A percentile compares a stretch with the other conserved stretches of the same genome.
phyloP scores from a whole-genome alignment of 1,139 yeast genomes.

The Suhomyces bokatorum region DNA sequence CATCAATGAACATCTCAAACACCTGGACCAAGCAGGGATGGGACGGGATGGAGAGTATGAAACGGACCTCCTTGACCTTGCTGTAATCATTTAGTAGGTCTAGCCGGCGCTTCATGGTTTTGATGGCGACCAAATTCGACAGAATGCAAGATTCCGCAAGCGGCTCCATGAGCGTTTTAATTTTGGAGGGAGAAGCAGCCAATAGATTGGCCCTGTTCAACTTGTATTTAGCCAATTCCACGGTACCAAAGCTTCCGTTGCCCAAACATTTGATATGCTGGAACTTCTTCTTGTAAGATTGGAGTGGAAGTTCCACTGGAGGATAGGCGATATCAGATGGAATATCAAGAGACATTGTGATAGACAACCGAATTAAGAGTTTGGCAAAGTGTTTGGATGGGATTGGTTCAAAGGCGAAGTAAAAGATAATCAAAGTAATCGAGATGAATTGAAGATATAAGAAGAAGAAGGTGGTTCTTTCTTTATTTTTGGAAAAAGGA shows the following conservation, averaged over 20 bases:
- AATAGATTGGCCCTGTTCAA: conserved; percentile 12
- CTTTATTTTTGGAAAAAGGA: neutral
- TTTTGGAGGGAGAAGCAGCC: conserved; percentile 11
- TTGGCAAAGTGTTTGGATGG: neutral
- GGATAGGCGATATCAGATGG: conserved; percentile 21
- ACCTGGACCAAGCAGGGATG: conserved; percentile 74
- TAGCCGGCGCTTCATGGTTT: conserved; percentile 66
- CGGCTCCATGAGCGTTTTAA: conserved; percentile 55
- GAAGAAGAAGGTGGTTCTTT: neutral
- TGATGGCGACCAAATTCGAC: conserved; percentile 68
- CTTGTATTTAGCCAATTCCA: conserved; percentile 55
- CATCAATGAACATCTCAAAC: conserved; percentile 77
- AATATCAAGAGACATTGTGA: conserved; percentile 1
- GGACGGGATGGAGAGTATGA: conserved; percentile 67
- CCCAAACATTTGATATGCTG: conserved; percentile 59
- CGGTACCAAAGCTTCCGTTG: conserved; percentile 78
- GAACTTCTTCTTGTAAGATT: conserved; percentile 46
- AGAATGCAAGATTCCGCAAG: conserved; percentile 20
- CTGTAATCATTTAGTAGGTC: conserved; percentile 55
- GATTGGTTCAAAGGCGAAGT: too few species aligned
- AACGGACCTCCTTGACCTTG: conserved; percentile 70
- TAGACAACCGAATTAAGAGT: neutral
- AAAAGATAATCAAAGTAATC: too few species aligned
- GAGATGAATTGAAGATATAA: neutral
- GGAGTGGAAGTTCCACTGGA: conserved; percentile 37